Conservation (phyloP, 495 filamentous ascomycete species). For the Daldinia vernicosa region DNA sequence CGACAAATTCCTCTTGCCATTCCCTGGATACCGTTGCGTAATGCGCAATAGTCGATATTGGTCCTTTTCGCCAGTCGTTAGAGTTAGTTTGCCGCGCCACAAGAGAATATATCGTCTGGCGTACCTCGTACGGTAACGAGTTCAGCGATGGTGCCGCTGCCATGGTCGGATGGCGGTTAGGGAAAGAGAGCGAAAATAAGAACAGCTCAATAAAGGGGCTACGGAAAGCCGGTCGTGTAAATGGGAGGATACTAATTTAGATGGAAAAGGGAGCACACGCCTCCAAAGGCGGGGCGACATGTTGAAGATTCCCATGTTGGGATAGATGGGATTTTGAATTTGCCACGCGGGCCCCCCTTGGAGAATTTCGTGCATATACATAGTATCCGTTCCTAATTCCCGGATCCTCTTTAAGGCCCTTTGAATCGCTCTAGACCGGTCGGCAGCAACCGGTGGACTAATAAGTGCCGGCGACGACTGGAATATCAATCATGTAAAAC, state of each 20-base stretch:
- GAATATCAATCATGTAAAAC: background rate
- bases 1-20: slow-evolving; percentile 39
- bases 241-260: slow-evolving; percentile 4
- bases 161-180: slow-evolving; percentile 13
- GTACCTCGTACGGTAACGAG: slow-evolving; percentile 42
- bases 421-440: slow-evolving; percentile 35
- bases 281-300: slow-evolving; percentile 2
- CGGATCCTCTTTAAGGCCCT: slow-evolving; percentile 9
- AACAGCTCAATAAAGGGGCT: background rate
- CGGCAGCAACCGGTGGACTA: slow-evolving; percentile 2
- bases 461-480: background rate
- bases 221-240: background rate
- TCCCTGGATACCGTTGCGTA: slow-evolving; percentile 32
- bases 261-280: slow-evolving; percentile 16
- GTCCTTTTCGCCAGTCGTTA: slow-evolving; percentile 2
- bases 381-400: slow-evolving; percentile 23
- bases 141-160: slow-evolving; percentile 24
- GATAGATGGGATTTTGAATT: slow-evolving; percentile 29
- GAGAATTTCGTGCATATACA: slow-evolving; percentile 25
- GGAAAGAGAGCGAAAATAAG: background rate
- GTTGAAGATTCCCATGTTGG: slow-evolving; percentile 33
- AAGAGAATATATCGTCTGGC: slow-evolving; percentile 35
- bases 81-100: slow-evolving; percentile 31
- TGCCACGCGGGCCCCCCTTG: slow-evolving; percentile 20
- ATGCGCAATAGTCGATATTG: slow-evolving; percentile 11